These are phyloP conservation scores for Aspergillus sp. DNA, from an alignment of 2,329 filamentous ascomycete genomes.

Conservation along the genomic window DNA sequence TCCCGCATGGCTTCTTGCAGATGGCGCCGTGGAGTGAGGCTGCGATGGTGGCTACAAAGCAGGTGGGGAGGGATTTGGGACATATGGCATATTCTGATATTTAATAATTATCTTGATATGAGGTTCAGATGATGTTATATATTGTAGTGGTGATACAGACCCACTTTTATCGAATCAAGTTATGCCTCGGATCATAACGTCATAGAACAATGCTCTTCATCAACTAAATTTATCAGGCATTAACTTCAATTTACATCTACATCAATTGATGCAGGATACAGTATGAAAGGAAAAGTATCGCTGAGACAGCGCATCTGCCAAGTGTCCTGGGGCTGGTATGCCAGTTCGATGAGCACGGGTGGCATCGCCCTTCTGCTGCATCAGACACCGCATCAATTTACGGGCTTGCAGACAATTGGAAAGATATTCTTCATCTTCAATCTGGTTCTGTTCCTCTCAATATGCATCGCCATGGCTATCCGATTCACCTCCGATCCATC, in stretches of 20 bases:
- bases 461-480: constrained; percentile 48
- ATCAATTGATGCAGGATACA: too few relatives aligned
- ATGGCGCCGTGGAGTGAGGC: constrained; percentile 27
- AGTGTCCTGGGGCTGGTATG: constrained; percentile 67
- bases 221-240: too few relatives aligned
- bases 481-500: constrained; percentile 56
- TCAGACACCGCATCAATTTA: constrained; percentile 56
- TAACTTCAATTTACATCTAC: too few relatives aligned
- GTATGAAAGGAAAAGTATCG: constrained; percentile 1
- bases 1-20: constrained; percentile 28
- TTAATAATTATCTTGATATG: background rate
- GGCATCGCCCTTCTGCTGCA: constrained; percentile 60
- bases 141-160: too few relatives aligned
- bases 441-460: constrained; percentile 55
- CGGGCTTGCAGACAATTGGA: constrained; percentile 58
- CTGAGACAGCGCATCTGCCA: constrained; percentile 25
- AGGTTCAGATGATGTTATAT: too few relatives aligned
- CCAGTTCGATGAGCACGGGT: constrained; percentile 68
- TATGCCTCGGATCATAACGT: too few relatives aligned
- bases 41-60: constrained; percentile 10
- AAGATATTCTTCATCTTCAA: constrained; percentile 62
- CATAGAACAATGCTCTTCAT: too few relatives aligned
- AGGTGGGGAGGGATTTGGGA: background rate
- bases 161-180: too few relatives aligned
- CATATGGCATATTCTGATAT: background rate